A percentile compares a stretch with the other conserved stretches of the same genome.
These are phyloP conservation scores for Kodamaea jinghongensis DNA, from an alignment of 805 yeast species.

Conservation along the genomic window DNA sequence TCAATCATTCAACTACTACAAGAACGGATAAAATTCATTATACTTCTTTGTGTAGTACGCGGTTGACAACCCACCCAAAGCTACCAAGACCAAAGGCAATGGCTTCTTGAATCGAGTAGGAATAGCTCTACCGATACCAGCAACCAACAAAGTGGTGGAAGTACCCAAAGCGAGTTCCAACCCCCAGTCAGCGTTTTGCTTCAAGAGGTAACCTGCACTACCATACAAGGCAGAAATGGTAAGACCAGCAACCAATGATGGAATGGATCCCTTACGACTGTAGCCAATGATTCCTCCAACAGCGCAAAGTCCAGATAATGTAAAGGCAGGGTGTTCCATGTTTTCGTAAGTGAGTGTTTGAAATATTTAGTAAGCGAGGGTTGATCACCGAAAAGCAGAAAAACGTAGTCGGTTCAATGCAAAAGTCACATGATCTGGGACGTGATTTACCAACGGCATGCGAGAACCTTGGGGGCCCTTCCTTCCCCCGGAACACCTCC, in stretches of 20 bases:
- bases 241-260: constrained; percentile 77
- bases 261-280: constrained; percentile 65
- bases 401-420: no score
- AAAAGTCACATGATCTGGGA: no score
- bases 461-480: no score
- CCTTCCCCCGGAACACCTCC: no score
- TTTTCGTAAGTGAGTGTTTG: constrained; percentile 4
- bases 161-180: constrained; percentile 76
- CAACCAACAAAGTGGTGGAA: constrained; percentile 61
- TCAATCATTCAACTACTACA: not conserved
- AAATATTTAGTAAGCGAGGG: no score
- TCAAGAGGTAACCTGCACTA: constrained; percentile 71
- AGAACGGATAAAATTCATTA: constrained; percentile 57
- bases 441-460: no score
- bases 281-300: constrained; percentile 73
- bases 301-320: constrained; percentile 66
- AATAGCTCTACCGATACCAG: constrained; percentile 70
- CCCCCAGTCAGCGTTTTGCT: constrained; percentile 74
- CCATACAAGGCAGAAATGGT: constrained; percentile 59
- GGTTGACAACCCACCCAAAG: constrained; percentile 61
- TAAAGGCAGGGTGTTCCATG: constrained; percentile 76
- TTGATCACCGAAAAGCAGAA: no score
- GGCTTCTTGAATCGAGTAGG: constrained; percentile 64
- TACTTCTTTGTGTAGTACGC: constrained; percentile 74
- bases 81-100: constrained; percentile 64